Base-by-base conservation (phyloP, 306 rosid species). In the Biancaea sappan region DNA sequence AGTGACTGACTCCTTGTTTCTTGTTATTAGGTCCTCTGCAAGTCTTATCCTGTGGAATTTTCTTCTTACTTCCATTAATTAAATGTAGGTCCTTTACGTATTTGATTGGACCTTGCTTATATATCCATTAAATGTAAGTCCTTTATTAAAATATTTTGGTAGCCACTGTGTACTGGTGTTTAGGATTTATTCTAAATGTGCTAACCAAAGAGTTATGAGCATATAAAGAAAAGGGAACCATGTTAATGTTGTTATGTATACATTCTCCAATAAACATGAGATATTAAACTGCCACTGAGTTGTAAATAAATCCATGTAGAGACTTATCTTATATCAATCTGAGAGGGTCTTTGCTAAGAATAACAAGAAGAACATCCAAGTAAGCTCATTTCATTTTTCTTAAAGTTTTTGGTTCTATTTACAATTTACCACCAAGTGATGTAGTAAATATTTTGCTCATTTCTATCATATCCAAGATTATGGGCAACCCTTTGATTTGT, bases 291-390 rank as follows among this genome's bases (percentile, higher is more conserved):
- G 16, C 26, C 72, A 4, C n/a, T 72, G 19, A 32, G 12, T 75
- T 76, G 65, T 68, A 66, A n/a, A n/a, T n/a, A n/a, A 73, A 71
- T 81, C 32, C 73, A 28, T 84, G 82, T 44, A 95, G 99, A 81
- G 99, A 95, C 85, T 90, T 95, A 41, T 95, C 99, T 72, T 92
- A 83, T 77, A 95, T 92, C 88, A 95, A 95, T 84, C 74, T 95
- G 77, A 92, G 90, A 46, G 96, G 99, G 70, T 76, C 97, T 66
- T 76, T 95, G 84, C 98, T 98, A 38, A 87, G 91, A 77, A 76
- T 92, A 72, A 76, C 93, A 18, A 92, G 98, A 71, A 88, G 99
- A 87, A 95, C 99, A 51, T 92, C 92, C 82, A 95, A 92, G 99
- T 95, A 76, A 87, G 93, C 73, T 50, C 61, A 32, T n/a, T n/a